A percentile compares a stretch with the other conserved stretches of the same genome.
phyloP scores from a whole-genome alignment of 2,329 filamentous ascomycete genomes.

The Epicoccum nigrum region DNA sequence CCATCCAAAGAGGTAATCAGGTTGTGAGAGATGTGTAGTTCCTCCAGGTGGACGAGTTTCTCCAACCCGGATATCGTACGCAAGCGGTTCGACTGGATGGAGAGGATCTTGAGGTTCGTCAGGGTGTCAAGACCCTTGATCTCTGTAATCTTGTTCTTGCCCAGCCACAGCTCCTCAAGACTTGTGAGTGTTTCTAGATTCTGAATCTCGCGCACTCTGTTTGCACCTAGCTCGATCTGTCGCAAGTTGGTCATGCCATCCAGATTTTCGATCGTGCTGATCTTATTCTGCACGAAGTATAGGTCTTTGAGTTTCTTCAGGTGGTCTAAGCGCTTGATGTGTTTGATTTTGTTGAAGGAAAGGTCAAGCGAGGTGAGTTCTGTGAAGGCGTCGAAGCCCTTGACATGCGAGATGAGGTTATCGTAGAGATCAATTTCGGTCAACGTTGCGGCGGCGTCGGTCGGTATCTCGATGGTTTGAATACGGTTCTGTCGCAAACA shows the following conservation, averaged over 20 bases:
- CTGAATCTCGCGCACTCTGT: slow-evolving; percentile 86
- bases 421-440: slow-evolving; percentile 94
- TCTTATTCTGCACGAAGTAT: slow-evolving; percentile 95
- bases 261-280: slow-evolving; percentile 83
- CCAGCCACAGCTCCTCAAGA: slow-evolving; percentile 90
- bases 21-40: slow-evolving; percentile 96
- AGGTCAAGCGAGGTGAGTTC: slow-evolving; percentile 83
- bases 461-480: slow-evolving; percentile 76
- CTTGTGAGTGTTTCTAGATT: slow-evolving; percentile 78
- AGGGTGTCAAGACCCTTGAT: slow-evolving; percentile 77
- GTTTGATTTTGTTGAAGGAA: slow-evolving; percentile 99
- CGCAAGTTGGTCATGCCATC: slow-evolving; percentile 75
- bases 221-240: slow-evolving; percentile 90
- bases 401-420: slow-evolving; percentile 88
- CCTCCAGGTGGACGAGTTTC: slow-evolving; percentile 78
- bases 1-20: slow-evolving; percentile 78
- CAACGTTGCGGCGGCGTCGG: slow-evolving; percentile 68
- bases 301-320: slow-evolving; percentile 80
- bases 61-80: slow-evolving; percentile 76
- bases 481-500: slow-evolving; percentile 95
- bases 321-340: slow-evolving; percentile 87
- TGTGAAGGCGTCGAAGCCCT: slow-evolving; percentile 77
- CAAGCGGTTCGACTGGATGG: slow-evolving; percentile 94
- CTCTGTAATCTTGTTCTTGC: slow-evolving; percentile 93
- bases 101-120: slow-evolving; percentile 81